Base-by-base conservation (phyloP, 148 eudicot species). In the Polygonum aviculare region DNA sequence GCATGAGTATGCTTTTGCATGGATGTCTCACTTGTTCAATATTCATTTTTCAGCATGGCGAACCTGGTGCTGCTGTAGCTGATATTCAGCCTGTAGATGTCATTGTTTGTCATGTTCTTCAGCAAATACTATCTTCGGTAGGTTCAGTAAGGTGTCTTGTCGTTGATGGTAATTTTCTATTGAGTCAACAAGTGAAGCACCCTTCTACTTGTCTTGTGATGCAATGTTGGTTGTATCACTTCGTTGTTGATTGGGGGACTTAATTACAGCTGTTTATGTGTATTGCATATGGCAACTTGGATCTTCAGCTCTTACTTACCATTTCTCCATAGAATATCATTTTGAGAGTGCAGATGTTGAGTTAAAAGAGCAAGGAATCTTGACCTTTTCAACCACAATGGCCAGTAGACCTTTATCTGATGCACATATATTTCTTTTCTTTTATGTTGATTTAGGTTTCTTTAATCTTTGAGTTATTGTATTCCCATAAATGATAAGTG, bases 1-100 rank as follows among this genome's bases (percentile, higher is more conserved):
- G 51, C 72, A 21, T 40, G 48, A 49, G 31, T 16, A 11, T n/a
- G 40, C 11, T 36, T 79, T 40, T 11, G 21, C n/a, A 45, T 76
- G 79, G 69, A 18, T 38, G 31, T 47, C 75, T 74, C 60, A 50
- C 22, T 65, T 44, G 38, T 15, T n/a, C 21, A 12, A 12, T 31
- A 33, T 72, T 31, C 40, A 18, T 47, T 47, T 78, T 84, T 80
- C 91, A 95, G 99, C 99, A 95, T 83, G 99, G 99, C 63, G 97
- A 95, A 86, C 89, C 91, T 78, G 99, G 99, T 80, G 96, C 97
- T 84, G 94, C 96, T 84, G 96, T 93, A 74, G 91, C 90, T 78
- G 97, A 93, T 80, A 35, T 90, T 76, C 96, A 95, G 86, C 91
- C 96, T 72, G 97, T 84, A 72, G 97, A 93, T 80, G 79, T 87